Evolutionary conservation across 1,139 yeast genomes (phyloP), one percentile per base, ranked within the genome.

Genomic region (Hansenula sp.): DNA sequence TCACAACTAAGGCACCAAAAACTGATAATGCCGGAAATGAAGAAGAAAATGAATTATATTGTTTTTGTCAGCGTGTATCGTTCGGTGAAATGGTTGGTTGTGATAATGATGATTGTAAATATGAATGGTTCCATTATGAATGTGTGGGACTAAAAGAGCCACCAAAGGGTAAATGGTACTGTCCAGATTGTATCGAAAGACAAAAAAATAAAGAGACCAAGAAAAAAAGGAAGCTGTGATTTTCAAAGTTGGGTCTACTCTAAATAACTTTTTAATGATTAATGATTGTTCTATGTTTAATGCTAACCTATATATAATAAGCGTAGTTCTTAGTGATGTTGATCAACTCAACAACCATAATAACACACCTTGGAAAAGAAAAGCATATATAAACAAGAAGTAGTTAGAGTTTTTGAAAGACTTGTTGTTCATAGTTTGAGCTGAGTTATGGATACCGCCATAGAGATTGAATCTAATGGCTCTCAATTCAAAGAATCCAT

Each of bases 1-100:
- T 32, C 3, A 16, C 40, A 10, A 29, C 28, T 18, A 36, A 27
- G 10, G 36, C 44, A 12, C 43, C 45, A 17, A 35, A 28, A 13
- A 35, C 33, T 7, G 33, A 34, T 16, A n/a, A 15, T 9, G 21
- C 32, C 27, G 27, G 9, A 13, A 47, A 46, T 12, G 60, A 45
- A 31, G 91, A 82, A 42, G 59, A 49, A 19, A 89, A 82, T 43
- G 79, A 76, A 46, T 65, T 85, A 42, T 87, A 87, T 61, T 87
- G 96, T 63, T 81, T 84, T 65, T 87, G 96, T 63, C 91, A 85
- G 58, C 78, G 89, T 52, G 93, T 85, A 0, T 84, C 93, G 1
- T 87, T 83, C 67, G 96, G 96, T 27, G 90, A 85, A 56, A 87
- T 87, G 96, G 85, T 87, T 65, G 96, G 91, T 1, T 87, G 96